phyloP scores from a whole-genome alignment of 2,329 filamentous ascomycete genomes.

The Colletotrichum plurivorum region DNA sequence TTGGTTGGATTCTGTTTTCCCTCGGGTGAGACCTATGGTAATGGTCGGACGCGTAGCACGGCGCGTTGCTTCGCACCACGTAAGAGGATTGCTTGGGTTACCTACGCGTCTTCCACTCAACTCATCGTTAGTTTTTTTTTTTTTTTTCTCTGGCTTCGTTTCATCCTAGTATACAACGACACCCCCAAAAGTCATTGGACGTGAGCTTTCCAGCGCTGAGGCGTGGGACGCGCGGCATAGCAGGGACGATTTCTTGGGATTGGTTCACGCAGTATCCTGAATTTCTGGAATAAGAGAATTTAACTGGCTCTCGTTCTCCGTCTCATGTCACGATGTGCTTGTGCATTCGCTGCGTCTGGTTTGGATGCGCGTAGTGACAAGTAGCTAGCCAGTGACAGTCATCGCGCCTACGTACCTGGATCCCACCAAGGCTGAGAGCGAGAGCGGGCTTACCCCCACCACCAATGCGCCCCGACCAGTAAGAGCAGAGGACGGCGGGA shows the following conservation, averaged over 20 bases:
- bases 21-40: not conserved
- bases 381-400: not conserved
- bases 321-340: too few species aligned
- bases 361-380: too few species aligned
- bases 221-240: too few species aligned
- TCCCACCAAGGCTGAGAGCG: slow-evolving; percentile 17
- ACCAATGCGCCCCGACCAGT: not conserved
- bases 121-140: not conserved
- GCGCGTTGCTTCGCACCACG: not conserved
- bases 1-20: not conserved
- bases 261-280: too few species aligned
- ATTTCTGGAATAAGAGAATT: too few species aligned
- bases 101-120: not conserved
- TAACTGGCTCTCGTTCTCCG: too few species aligned
- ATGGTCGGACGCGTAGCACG: slow-evolving; percentile 16
- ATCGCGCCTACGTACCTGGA: not conserved
- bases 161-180: not conserved
- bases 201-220: not conserved
- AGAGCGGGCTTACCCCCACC: not conserved
- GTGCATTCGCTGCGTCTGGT: not conserved
- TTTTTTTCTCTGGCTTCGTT: not conserved
- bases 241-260: too few species aligned
- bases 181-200: not conserved
- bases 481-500: not conserved
- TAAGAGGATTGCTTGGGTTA: not conserved